Conservation (phyloP, 129 eudicot species). For the Mikania micrantha region DNA sequence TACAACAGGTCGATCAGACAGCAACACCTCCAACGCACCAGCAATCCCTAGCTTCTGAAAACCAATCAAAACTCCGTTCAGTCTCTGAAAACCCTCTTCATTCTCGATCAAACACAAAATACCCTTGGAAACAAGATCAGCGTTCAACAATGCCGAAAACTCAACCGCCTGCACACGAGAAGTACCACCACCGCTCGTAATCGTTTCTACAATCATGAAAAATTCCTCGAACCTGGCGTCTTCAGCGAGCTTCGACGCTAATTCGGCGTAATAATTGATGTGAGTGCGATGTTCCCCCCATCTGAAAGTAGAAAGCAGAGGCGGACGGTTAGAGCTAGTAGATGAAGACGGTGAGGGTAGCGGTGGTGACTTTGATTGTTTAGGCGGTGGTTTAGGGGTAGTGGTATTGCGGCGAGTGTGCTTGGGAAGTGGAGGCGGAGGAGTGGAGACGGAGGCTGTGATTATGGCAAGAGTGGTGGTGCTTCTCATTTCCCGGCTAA, state of each 20-base stretch:
- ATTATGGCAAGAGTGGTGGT: constrained; percentile 33
- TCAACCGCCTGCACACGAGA: constrained; percentile 32
- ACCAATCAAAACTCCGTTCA: constrained; percentile 36
- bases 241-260: constrained; percentile 71
- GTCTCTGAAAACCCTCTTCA: constrained; percentile 38
- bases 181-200: constrained; percentile 17
- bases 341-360: constrained; percentile 14
- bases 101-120: constrained; percentile 35
- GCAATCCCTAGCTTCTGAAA: constrained; percentile 43
- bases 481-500: constrained; percentile 52
- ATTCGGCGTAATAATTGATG: constrained; percentile 46
- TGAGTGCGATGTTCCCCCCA: constrained; percentile 25
- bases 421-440: constrained; percentile 28
- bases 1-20: constrained; percentile 39
- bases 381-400: constrained; percentile 25
- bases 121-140: constrained; percentile 41
- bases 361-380: constrained; percentile 21
- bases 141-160: constrained; percentile 37
- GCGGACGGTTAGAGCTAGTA: constrained; percentile 32
- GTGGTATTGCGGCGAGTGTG: constrained; percentile 12
- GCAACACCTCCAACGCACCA: constrained; percentile 8
- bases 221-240: constrained; percentile 65
- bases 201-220: constrained; percentile 55
- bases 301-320: constrained; percentile 34
- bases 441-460: constrained; percentile 31